Conservation (phyloP, 192 early-diverging fungal genomes). For the Globomyces pollinis-pini region DNA sequence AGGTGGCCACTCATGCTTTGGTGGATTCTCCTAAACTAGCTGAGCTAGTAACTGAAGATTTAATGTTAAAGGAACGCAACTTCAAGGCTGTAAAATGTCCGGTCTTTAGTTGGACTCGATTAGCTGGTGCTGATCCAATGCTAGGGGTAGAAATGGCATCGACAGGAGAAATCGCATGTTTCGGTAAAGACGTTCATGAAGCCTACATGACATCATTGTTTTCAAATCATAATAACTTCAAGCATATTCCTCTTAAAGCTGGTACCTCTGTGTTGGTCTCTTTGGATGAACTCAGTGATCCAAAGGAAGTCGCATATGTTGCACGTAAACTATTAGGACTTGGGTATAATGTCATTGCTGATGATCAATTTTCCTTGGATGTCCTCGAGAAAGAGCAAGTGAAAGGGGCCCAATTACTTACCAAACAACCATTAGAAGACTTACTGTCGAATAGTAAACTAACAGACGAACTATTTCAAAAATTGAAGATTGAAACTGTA, state of each 20-base stretch:
- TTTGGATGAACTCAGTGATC: slow-evolving; percentile 60
- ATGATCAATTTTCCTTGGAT: slow-evolving; percentile 46
- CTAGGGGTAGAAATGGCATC: slow-evolving; percentile 98
- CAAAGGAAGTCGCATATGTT: slow-evolving; percentile 62
- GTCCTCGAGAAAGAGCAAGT: slow-evolving; percentile 24
- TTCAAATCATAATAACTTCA: slow-evolving; percentile 84
- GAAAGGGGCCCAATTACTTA: not conserved
- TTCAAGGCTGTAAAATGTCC: slow-evolving; percentile 92
- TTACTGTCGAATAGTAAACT: slow-evolving; percentile 25
- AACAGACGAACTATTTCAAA: slow-evolving; percentile 25
- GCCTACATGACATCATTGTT: slow-evolving; percentile 76
- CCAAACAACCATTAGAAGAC: slow-evolving; percentile 4
- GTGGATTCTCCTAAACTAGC: slow-evolving; percentile 55
- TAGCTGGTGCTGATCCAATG: slow-evolving; percentile 92
- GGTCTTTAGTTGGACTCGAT: slow-evolving; percentile 92
- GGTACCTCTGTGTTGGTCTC: slow-evolving; percentile 60
- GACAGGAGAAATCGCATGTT: slow-evolving; percentile 97
- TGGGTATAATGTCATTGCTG: slow-evolving; percentile 66
- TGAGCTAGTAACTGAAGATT: slow-evolving; percentile 36
- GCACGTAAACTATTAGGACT: slow-evolving; percentile 49
- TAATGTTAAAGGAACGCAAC: slow-evolving; percentile 28
- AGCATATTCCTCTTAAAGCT: slow-evolving; percentile 55
- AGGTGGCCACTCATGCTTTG: slow-evolving; percentile 79
- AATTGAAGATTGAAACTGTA: slow-evolving; percentile 31
- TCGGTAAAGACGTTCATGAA: slow-evolving; percentile 82